phyloP scores from a whole-genome alignment of 805 yeast genomes.

The Ogataea methylovora region DNA sequence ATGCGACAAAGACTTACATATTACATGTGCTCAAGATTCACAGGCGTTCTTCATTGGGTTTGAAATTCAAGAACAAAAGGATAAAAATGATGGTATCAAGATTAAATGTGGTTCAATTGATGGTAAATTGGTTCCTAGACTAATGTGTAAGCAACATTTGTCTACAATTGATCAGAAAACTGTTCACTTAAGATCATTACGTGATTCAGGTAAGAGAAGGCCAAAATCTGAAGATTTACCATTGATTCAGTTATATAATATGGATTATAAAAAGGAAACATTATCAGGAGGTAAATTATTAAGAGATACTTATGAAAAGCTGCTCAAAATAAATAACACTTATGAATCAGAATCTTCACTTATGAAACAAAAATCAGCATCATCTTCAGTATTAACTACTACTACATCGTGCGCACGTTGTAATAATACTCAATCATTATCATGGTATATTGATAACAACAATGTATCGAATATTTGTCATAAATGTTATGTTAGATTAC shows the following conservation, averaged over 20 bases:
- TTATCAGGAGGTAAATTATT: conserved; percentile 5
- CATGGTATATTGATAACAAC: background rate
- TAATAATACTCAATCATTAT: background rate
- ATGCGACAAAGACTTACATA: conserved; percentile 37
- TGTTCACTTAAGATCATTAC: conserved; percentile 19
- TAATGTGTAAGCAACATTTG: conserved; percentile 35
- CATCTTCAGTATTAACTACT: background rate
- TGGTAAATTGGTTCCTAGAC: conserved; percentile 37
- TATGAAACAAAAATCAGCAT: background rate
- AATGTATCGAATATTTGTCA: conserved; percentile 12
- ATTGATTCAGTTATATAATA: conserved; percentile 31
- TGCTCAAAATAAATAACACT: background rate
- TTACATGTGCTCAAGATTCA: conserved; percentile 52
- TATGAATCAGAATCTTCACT: background rate
- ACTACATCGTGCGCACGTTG: background rate
- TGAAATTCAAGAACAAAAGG: conserved; percentile 24
- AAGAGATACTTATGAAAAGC: conserved; percentile 4
- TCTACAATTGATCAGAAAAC: conserved; percentile 1
- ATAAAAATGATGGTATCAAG: conserved; percentile 9
- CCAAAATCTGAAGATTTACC: conserved; percentile 25
- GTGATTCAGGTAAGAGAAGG: conserved; percentile 25
- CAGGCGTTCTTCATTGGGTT: conserved; percentile 48
- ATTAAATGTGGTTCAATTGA: conserved; percentile 14
- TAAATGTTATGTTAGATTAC: conserved; percentile 17
- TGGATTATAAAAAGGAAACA: conserved; percentile 21